Conservation (phyloP, 1,284 basidiomycete species). For the Fistulina hepatica region DNA sequence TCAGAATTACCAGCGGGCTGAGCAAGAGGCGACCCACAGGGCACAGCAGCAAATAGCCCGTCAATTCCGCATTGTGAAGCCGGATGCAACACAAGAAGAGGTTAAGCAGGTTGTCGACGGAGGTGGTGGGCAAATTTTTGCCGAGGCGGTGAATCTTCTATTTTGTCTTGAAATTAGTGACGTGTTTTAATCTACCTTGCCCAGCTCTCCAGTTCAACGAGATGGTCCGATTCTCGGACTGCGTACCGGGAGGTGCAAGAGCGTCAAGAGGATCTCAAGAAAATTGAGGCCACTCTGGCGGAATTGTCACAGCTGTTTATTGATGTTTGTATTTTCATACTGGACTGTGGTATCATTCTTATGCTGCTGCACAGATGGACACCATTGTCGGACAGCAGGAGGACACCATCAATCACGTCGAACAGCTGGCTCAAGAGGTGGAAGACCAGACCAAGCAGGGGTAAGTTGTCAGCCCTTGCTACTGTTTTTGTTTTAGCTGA, state of each 20-base stretch:
- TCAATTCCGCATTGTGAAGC: slow-evolving; percentile 97
- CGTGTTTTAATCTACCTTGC: no score
- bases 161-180: slow-evolving; percentile 3
- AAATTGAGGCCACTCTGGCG: slow-evolving; percentile 85
- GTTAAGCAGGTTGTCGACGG: slow-evolving; percentile 82
- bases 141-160: slow-evolving; percentile 63
- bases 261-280: slow-evolving; percentile 90
- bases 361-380: slow-evolving; percentile 50
- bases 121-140: slow-evolving; percentile 82
- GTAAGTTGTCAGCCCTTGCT: no score
- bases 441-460: slow-evolving; percentile 77
- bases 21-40: slow-evolving; percentile 86
- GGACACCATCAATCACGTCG: slow-evolving; percentile 73
- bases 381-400: slow-evolving; percentile 91
- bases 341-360: slow-evolving; percentile 5
- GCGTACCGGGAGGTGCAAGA: slow-evolving; percentile 95
- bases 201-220: slow-evolving; percentile 82
- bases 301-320: slow-evolving; percentile 95
- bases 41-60: slow-evolving; percentile 93
- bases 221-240: slow-evolving; percentile 81
- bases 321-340: slow-evolving; percentile 45
- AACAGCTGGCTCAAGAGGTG: slow-evolving; percentile 60
- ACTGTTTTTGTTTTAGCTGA: slow-evolving; percentile 5
- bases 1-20: slow-evolving; percentile 81
- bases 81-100: slow-evolving; percentile 89